These are phyloP conservation scores for Metschnikowia aberdeeniae DNA, from an alignment of 805 yeast genomes.

Conservation along the genomic window DNA sequence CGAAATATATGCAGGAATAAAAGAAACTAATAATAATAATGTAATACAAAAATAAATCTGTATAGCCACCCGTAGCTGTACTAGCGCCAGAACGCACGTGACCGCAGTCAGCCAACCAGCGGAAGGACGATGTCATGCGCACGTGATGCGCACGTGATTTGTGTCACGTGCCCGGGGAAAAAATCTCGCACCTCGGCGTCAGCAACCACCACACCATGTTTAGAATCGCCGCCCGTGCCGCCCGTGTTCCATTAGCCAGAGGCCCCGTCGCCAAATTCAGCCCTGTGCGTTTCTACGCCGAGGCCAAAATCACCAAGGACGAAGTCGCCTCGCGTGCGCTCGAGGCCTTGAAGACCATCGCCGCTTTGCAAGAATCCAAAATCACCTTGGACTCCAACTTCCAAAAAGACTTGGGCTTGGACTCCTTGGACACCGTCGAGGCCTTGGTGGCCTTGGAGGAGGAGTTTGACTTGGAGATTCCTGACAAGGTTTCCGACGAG, in stretches of 20 bases:
- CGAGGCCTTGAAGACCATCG: slow-evolving; percentile 64
- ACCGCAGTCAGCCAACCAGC: no score
- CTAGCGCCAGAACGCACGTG: no score
- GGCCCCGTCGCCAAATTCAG: slow-evolving; percentile 20
- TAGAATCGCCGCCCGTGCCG: slow-evolving; percentile 51
- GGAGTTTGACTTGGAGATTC: slow-evolving; percentile 73
- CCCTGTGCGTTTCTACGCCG: slow-evolving; percentile 53
- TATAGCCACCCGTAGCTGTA: no score
- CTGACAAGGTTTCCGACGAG: slow-evolving; percentile 89
- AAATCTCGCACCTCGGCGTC: slow-evolving; percentile 1
- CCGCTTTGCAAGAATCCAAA: slow-evolving; percentile 44
- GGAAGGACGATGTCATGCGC: no score
- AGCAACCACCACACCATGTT: slow-evolving; percentile 35
- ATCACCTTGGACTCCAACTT: slow-evolving; percentile 48
- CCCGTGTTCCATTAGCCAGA: slow-evolving; percentile 32
- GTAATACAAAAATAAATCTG: no score
- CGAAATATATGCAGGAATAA: no score
- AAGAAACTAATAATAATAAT: no score
- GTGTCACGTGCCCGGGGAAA: background rate
- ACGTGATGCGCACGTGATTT: slow-evolving; percentile 1
- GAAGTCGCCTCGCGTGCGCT: slow-evolving; percentile 81
- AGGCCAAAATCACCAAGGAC: slow-evolving; percentile 62
- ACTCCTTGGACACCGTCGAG: slow-evolving; percentile 92
- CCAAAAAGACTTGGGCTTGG: slow-evolving; percentile 77
- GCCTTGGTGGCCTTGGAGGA: slow-evolving; percentile 89